Evolutionary conservation across 2,329 filamentous ascomycete genomes (phyloP).

Genomic region (Aureobasidium uvarum): DNA sequence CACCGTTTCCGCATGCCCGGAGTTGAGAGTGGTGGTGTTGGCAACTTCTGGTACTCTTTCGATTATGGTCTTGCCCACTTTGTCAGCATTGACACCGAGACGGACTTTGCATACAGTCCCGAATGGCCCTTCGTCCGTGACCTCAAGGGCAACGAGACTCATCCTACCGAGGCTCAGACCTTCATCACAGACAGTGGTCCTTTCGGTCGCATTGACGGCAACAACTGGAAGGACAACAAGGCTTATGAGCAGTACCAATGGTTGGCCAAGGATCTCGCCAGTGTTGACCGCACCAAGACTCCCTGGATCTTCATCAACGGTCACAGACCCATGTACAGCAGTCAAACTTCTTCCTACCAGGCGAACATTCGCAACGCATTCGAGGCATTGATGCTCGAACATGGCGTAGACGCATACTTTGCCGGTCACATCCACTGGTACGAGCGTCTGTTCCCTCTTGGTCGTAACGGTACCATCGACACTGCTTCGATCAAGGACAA

Average conservation of each 20-base stretch:
- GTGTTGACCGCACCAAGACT: slow-evolving; percentile 49
- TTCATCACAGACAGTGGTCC: slow-evolving; percentile 51
- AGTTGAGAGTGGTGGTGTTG: slow-evolving; percentile 48
- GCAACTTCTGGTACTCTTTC: slow-evolving; percentile 57
- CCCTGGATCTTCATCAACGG: slow-evolving; percentile 49
- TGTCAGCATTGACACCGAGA: slow-evolving; percentile 50
- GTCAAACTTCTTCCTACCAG: slow-evolving; percentile 48
- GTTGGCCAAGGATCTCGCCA: slow-evolving; percentile 48
- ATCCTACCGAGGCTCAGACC: slow-evolving; percentile 46
- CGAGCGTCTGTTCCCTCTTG: slow-evolving; percentile 45
- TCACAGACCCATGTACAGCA: slow-evolving; percentile 53
- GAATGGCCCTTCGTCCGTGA: slow-evolving; percentile 49
- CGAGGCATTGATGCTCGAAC: slow-evolving; percentile 46
- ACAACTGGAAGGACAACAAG: slow-evolving; percentile 43
- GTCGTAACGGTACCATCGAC: slow-evolving; percentile 46
- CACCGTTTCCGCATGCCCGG: slow-evolving; percentile 55
- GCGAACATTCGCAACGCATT: slow-evolving; percentile 47
- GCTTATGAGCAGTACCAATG: slow-evolving; percentile 51
- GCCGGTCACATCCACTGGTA: slow-evolving; percentile 51
- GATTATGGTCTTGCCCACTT: slow-evolving; percentile 57
- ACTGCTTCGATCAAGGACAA: slow-evolving; percentile 46
- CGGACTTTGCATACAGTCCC: slow-evolving; percentile 52
- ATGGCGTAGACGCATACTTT: slow-evolving; percentile 50
- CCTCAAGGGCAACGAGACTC: slow-evolving; percentile 43
- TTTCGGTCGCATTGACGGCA: slow-evolving; percentile 47